Evolutionary conservation across 1,284 basidiomycete genomes (phyloP).

Genomic region (Volvariella volvacea): DNA sequence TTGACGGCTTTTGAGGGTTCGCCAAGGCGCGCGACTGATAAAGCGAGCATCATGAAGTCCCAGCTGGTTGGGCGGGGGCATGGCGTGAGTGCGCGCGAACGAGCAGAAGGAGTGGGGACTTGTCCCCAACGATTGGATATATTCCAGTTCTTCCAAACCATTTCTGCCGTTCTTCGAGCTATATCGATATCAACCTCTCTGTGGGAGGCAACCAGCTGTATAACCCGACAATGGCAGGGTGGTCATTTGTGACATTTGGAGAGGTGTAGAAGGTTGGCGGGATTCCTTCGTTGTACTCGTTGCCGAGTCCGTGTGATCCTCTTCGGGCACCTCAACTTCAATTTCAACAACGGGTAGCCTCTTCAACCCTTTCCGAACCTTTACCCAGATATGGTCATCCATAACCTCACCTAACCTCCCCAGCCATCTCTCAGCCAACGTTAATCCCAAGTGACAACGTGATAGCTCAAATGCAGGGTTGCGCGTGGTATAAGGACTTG

Average conservation of each 20-base stretch:
- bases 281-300: constrained; percentile 54
- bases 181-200: constrained; percentile 37
- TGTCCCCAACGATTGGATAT: constrained; percentile 50
- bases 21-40: constrained; percentile 51
- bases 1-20: constrained; percentile 43
- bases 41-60: constrained; percentile 59
- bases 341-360: too few relatives aligned
- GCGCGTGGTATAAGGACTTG: constrained; percentile 42
- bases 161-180: constrained; percentile 44
- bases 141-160: constrained; percentile 51
- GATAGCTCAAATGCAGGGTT: constrained; percentile 55
- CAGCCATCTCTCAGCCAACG: constrained; percentile 44
- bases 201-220: constrained; percentile 54
- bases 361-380: constrained; percentile 40
- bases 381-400: constrained; percentile 36
- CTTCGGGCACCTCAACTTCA: too few relatives aligned
- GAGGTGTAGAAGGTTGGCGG: constrained; percentile 45
- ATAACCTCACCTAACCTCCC: constrained; percentile 25
- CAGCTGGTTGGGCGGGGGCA: constrained; percentile 30
- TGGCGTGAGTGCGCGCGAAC: neutral
- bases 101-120: constrained; percentile 13
- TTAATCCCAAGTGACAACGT: constrained; percentile 50
- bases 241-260: constrained; percentile 45
- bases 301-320: too few relatives aligned
- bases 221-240: constrained; percentile 50